These are phyloP conservation scores for Solanum phureja DNA, from an alignment of 257 asterid species.

Conservation along the genomic window DNA sequence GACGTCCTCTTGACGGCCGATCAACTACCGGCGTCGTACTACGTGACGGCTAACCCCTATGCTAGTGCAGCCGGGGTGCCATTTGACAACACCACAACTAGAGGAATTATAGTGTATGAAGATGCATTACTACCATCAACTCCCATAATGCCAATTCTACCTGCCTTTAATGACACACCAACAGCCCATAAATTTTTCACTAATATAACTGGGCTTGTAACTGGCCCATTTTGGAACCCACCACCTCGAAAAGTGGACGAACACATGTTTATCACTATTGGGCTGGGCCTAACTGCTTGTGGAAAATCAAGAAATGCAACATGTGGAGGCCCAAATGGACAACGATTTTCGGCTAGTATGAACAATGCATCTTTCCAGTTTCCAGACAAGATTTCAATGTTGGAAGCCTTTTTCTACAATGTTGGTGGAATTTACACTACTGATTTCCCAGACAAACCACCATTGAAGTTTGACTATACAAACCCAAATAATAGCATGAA, in stretches of 20 bases:
- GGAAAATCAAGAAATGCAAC: background rate
- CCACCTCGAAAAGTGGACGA: background rate
- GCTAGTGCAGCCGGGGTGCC: slow-evolving; percentile 6
- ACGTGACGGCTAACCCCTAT: slow-evolving; percentile 3
- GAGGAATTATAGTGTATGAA: background rate
- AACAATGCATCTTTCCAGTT: slow-evolving; percentile 34
- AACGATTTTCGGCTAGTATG: slow-evolving; percentile 38
- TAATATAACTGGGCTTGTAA: slow-evolving; percentile 4
- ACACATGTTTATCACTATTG: background rate
- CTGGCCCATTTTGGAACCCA: background rate
- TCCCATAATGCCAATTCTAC: slow-evolving; percentile 5
- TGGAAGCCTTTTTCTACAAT: slow-evolving; percentile 21
- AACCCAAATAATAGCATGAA: slow-evolving; percentile 10
- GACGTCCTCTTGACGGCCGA: slow-evolving; percentile 2
- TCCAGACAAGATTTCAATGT: slow-evolving; percentile 16
- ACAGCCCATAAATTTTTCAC: slow-evolving; percentile 4
- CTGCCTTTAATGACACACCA: slow-evolving; percentile 6
- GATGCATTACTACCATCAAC: background rate
- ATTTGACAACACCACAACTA: slow-evolving; percentile 11
- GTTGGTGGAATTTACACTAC: slow-evolving; percentile 12
- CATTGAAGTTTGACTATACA: slow-evolving; percentile 26
- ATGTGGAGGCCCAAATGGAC: slow-evolving; percentile 30
- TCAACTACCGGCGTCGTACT: background rate
- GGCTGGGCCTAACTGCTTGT: slow-evolving; percentile 7
- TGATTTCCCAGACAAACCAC: slow-evolving; percentile 33